Conservation (phyloP, 2,329 filamentous ascomycete genomes). For the Penicillium vulpinum region DNA sequence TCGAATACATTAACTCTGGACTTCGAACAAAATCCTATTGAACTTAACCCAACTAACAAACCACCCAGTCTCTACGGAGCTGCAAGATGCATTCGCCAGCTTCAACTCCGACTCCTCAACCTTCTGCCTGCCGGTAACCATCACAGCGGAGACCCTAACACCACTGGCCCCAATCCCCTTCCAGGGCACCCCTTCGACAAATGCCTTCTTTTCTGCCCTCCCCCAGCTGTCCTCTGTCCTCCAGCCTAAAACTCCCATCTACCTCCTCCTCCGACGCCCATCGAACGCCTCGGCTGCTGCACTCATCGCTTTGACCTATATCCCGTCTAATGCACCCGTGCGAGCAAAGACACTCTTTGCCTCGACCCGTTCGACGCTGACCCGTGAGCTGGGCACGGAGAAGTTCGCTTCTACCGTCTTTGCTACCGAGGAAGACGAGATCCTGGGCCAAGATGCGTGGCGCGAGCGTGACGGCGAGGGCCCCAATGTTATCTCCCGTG, state of each 20-base stretch:
- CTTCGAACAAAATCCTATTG: not conserved
- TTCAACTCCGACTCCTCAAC: slow-evolving; percentile 43
- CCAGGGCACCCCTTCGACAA: slow-evolving; percentile 36
- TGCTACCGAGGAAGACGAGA: slow-evolving; percentile 59
- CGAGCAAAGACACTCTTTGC: slow-evolving; percentile 67
- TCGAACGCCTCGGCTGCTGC: slow-evolving; percentile 23
- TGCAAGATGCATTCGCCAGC: slow-evolving; percentile 48
- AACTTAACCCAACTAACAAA: slow-evolving; percentile 6
- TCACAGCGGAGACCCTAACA: slow-evolving; percentile 45
- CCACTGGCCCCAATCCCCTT: slow-evolving; percentile 44
- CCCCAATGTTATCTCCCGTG: slow-evolving; percentile 29
- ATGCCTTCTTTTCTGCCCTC: slow-evolving; percentile 55
- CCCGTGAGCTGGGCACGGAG: slow-evolving; percentile 61
- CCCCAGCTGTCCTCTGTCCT: slow-evolving; percentile 52
- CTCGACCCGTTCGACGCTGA: slow-evolving; percentile 61
- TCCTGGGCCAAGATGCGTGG: slow-evolving; percentile 56
- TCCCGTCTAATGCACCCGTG: slow-evolving; percentile 63
- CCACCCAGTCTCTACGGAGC: slow-evolving; percentile 46
- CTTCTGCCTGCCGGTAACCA: slow-evolving; percentile 51
- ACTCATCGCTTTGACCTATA: slow-evolving; percentile 60
- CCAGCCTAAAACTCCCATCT: slow-evolving; percentile 57
- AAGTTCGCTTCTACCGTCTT: slow-evolving; percentile 61
- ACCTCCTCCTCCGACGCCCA: slow-evolving; percentile 60
- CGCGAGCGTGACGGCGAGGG: slow-evolving; percentile 53
- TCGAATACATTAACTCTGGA: not conserved